Percentiles rank a stretch among this genome's conserved stretches.
These are phyloP conservation scores for Ashbya aceris DNA, from an alignment of 1,139 yeast genomes.

Conservation along the genomic window DNA sequence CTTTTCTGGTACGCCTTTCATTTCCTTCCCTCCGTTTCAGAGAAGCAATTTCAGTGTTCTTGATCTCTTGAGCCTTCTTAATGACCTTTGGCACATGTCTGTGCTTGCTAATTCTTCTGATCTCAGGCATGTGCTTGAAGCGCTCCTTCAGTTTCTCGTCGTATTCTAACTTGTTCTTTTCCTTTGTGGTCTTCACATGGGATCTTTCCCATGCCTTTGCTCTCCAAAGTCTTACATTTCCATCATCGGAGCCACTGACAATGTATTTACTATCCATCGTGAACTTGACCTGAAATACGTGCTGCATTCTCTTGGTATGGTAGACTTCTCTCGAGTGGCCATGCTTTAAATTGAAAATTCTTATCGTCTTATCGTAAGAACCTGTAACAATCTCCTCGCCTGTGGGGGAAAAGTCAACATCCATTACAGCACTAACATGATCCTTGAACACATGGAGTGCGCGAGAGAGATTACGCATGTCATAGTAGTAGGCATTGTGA, in stretches of 20 bases:
- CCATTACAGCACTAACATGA: constrained; percentile 94
- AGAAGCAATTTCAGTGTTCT: constrained; percentile 61
- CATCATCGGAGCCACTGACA: constrained; percentile 89
- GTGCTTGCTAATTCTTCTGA: constrained; percentile 79
- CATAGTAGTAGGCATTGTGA: constrained; percentile 90
- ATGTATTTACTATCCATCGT: constrained; percentile 85
- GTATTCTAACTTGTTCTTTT: constrained; percentile 78
- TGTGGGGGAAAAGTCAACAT: constrained; percentile 90
- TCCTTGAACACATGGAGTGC: constrained; percentile 84
- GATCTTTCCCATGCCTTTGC: constrained; percentile 77
- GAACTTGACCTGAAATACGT: constrained; percentile 73
- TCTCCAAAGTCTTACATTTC: constrained; percentile 91
- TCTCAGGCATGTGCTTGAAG: constrained; percentile 94
- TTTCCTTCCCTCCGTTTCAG: constrained; percentile 75
- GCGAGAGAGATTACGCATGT: constrained; percentile 81
- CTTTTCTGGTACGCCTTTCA: constrained; percentile 64
- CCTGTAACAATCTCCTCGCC: constrained; percentile 96
- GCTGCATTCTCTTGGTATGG: constrained; percentile 97
- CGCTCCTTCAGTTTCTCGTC: constrained; percentile 87
- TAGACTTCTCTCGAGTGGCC: constrained; percentile 94
- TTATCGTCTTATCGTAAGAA: constrained; percentile 84
- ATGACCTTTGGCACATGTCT: constrained; percentile 83
- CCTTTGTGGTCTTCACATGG: constrained; percentile 68
- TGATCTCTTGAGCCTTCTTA: constrained; percentile 83
- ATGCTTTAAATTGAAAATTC: constrained; percentile 64